Evolutionary conservation across 805 yeast species (phyloP), one percentile per base, ranked within the genome.

Genomic region (Lachancea quebecensis): DNA sequence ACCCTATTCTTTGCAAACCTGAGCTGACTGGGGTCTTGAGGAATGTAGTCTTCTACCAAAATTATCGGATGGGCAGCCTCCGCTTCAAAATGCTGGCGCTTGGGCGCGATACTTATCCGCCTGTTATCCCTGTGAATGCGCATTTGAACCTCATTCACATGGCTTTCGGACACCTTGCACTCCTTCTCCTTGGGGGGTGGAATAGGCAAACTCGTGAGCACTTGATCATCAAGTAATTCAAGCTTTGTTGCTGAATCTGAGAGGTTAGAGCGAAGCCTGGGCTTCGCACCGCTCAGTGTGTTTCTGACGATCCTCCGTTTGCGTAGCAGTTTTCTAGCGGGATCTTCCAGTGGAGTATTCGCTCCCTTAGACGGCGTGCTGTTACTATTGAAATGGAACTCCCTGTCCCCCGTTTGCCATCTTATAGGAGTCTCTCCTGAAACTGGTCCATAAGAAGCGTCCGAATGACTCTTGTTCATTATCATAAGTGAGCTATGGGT

Each of bases 31-130:
- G 35, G 15, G 21, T 37, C 42, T 25, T 45, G 41, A 1, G 56
- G 52, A 11, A 61, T 59, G 41, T 61, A 61, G 38, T 61, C 66
- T 39, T 61, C 66, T 2, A 61, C 56, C 38, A 61, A 40, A 2
- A 61, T 59, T 30, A 60, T 54, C 9, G 62, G 62, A 30, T 51
- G 55, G 16, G 46, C 39, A 11, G 44, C 38, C n/a, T 45, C 46
- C 28, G 44, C 53, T 31, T 42, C 33, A 31, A 5, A 16, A 34
- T 12, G 12, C 18, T 16, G 37, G n/a, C 16, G 39, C 29, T 28
- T 38, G 12, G 50, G 50, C 29, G 41, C 44, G 5, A 44, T 32
- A 27, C 50, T 48, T 10, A 48, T 41, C 8, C 50, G 42, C 29
- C 50, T 44, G 35, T 48, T 43, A 15, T 34, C 41, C 3, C 42